Percentiles rank a stretch among this genome's conserved stretches.
phyloP scores from a whole-genome alignment of 2,329 filamentous ascomycete species.

The Leptographium lundbergii region DNA sequence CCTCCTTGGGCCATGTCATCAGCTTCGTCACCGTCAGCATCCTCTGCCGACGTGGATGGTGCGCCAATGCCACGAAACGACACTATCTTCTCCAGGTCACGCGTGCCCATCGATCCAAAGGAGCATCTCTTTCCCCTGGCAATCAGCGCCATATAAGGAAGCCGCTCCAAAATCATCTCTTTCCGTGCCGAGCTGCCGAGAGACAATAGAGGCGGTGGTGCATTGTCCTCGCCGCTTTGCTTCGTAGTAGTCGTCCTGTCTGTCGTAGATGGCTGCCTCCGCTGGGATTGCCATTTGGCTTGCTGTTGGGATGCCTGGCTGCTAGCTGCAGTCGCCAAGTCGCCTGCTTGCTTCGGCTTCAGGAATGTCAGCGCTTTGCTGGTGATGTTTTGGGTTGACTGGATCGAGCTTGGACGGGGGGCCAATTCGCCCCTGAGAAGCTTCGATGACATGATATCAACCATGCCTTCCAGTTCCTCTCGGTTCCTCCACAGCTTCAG shows the following conservation, averaged over 20 bases:
- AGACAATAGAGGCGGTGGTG: constrained; percentile 29
- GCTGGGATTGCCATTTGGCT: neutral
- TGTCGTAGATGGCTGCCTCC: neutral
- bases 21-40: constrained; percentile 30
- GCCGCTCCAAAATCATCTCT: constrained; percentile 69
- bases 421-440: constrained; percentile 46
- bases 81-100: constrained; percentile 55
- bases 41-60: constrained; percentile 25
- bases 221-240: neutral
- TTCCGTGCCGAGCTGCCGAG: constrained; percentile 53
- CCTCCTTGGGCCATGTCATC: constrained; percentile 13
- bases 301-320: neutral
- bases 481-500: constrained; percentile 71
- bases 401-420: constrained; percentile 20
- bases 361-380: constrained; percentile 37
- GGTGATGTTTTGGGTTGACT: constrained; percentile 25
- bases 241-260: neutral
- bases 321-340: neutral
- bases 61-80: constrained; percentile 47
- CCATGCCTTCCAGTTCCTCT: constrained; percentile 65
- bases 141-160: constrained; percentile 75
- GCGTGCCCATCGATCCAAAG: constrained; percentile 25
- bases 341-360: constrained; percentile 21
- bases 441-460: constrained; percentile 56
- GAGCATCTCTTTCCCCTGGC: constrained; percentile 27